Evolutionary conservation across 345 rosid genomes (phyloP), one percentile per base, ranked within the genome.

Genomic region (Trapa bicornis): DNA sequence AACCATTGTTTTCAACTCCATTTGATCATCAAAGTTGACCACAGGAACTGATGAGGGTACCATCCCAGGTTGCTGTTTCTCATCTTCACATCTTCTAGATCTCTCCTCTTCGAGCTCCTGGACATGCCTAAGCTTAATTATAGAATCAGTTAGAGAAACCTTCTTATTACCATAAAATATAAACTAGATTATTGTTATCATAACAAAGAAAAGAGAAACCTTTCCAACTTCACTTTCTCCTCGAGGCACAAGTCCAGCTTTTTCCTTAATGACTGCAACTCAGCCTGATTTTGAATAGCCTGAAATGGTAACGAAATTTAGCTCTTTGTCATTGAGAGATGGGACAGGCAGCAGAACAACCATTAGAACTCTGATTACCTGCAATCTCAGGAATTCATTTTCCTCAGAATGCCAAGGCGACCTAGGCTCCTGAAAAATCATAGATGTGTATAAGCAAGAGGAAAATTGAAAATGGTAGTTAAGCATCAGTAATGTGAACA

Each of bases 1-100:
- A 66, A 94, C 99, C 99, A 94, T 91, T 70, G 95, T 86, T 75
- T 89, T 82, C 65, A 91, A 82, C 77, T 94, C 99, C 75, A 86
- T 70, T 76, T 89, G 97, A 70, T 84, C 96, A 76, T 79, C 79
- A 71, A 43, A 33, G 68, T 71, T 71, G 67, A 74, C 35, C 4
- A 47, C 57, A 39, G 80, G 67, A 52, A 42, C 75, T 56, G 71
- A 47, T 52, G 74, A 42, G 33, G 70, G 66, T 69, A 75, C 10
- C 7, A 29, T 70, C 71, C 70, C 76, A 10, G 43, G 37, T 61
- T 72, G 77, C 47, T 73, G 71, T 17, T 65, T 39, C 72, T 70
- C 81, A 22, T 22, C 29, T 35, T 11, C 29, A 39, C 66, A 75
- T 73, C 81, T 78, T 16, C 72, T 69, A 72, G 81, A 80, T 68